Evolutionary conservation across 1,284 basidiomycete genomes (phyloP).

Genomic region (Boletus hoseneyae): DNA sequence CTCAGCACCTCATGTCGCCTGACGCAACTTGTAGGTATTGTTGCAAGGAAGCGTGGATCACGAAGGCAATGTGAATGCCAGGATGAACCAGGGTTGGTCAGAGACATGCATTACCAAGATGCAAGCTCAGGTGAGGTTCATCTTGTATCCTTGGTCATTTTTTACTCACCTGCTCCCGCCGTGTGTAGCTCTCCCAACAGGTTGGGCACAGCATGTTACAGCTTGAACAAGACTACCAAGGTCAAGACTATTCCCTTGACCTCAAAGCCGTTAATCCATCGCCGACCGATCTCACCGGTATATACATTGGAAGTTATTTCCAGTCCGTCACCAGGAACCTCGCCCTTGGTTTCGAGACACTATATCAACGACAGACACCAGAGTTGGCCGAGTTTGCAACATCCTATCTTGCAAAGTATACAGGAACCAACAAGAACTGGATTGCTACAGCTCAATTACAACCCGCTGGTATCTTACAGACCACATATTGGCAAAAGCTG

Average conservation of each 20-base stretch:
- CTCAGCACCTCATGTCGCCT: constrained; percentile 10
- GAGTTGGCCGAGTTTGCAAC: constrained; percentile 72
- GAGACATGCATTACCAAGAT: constrained; percentile 80
- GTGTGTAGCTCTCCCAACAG: constrained; percentile 56
- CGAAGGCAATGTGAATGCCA: constrained; percentile 85
- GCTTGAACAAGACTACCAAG: constrained; percentile 93
- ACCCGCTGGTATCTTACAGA: constrained; percentile 81
- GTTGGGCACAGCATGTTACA: constrained; percentile 87
- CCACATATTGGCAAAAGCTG: constrained; percentile 96
- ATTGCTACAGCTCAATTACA: constrained; percentile 93
- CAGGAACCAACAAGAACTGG: constrained; percentile 72
- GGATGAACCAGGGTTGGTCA: constrained; percentile 90
- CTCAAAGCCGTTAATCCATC: constrained; percentile 93
- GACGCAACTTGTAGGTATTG: constrained; percentile 60
- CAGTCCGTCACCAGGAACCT: constrained; percentile 94
- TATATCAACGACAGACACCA: constrained; percentile 80
- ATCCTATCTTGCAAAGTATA: constrained; percentile 89
- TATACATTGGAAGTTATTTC: constrained; percentile 91
- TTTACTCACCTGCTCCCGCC: constrained; percentile 12
- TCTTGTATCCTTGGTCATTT: constrained; percentile 4
- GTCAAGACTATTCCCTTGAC: constrained; percentile 86
- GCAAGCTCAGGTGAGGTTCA: constrained; percentile 75
- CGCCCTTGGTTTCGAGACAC: constrained; percentile 87
- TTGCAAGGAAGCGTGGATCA: constrained; percentile 94
- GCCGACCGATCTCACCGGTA: constrained; percentile 85